Base-by-base conservation (phyloP, 1,139 yeast species). In the Magnusiomyces ingens region DNA sequence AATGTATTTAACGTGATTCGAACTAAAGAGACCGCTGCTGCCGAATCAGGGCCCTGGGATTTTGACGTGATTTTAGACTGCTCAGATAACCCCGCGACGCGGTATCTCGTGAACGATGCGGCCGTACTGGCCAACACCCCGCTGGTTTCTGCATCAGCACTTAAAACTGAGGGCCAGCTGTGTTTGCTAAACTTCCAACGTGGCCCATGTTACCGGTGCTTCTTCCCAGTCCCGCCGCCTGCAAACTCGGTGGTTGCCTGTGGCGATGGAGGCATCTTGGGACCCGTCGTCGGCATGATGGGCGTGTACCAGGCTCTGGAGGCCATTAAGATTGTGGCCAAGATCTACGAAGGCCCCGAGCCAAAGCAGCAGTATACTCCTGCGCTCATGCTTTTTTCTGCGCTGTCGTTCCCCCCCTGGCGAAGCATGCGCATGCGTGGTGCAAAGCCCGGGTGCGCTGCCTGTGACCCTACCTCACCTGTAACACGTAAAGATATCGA, bases 191-290 rank as follows among this genome's bases (percentile, higher is more conserved):
- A 91, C 67, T 89, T 75, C 63, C 72, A 75, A 40, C 58, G 60
- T 2, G 97, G 97, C 0, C 99, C 99, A 0, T 94, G 99, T 67
- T 94, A 94, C 65, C 74, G 99, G 58, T 94, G 99, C 65, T 82
- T 91, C 67, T 89, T 87, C 62, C 98, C 99, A 0, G 73, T 72
- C 12, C 96, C 99, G 0, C 97, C 99, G 0, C 83, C 94, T 0
- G 86, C 96, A 0, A 82, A 80, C 53, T 76, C 88, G 1, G 90
- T 91, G 0, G 79, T 91, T 0, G 79, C 95, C 0, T 94, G 99
- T 64, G 81, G 89, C 10, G 98, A 90, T 67, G 96, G 96, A 2
- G 99, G 99, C 2, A 95, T 94, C 0, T 69, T 94, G 21, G 99
- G 99, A 0, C 96, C 99, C 0, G 94, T 93, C 5, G 95, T 94